Evolutionary conservation across 2,329 filamentous ascomycete species (phyloP), one percentile per base, ranked within the genome.

Genomic region (Penicillium glabrum): DNA sequence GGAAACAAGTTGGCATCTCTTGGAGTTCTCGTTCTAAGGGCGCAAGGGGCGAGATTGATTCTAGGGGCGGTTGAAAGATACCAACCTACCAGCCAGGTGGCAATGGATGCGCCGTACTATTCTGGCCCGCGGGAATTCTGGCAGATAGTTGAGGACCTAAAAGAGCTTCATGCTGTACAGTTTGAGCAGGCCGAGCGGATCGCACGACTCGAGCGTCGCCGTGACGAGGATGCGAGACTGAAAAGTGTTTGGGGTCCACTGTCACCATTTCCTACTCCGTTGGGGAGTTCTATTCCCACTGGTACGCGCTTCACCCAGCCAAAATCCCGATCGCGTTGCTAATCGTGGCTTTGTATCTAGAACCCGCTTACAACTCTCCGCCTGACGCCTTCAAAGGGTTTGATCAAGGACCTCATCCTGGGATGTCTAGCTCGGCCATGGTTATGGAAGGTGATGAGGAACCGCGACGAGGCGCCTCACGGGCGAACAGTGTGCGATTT

Each of bases 401-500:
- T 65, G 92, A 97, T 69, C 80, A 83, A 68, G 92, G 95, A 68
- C 89, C 96, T 48, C 89, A 89, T 47, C 89, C 89, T 69, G 90
- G 88, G 67, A 81, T 95, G 57, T 83, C 96, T 48, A 89, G 88
- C 51, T 61, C 63, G 2, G 91, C 89, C 53, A 82, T 97, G 56
- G 90, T 93, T 57, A 81, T 98, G 7, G 93, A 96, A 62, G 84
- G 88, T 5, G 93, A 96, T 60, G 92, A 98, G 31, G 87, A 91
- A 56, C 86, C 91, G 37, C 86, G 93, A 61, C 91, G 95, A 53
- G 91, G 90, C 21, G 89, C 91, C 19, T 99, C 95, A 19, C 85
- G 95, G 66, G 93, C 95, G 47, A 98, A 98, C 72, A 98, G 95
- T 70, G 95, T 99, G 65, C 90, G 95, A 37, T 99, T 99, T 68